Percentiles rank a stretch among this genome's conserved stretches.
phyloP scores from a whole-genome alignment of 129 eudicot species.

The Silybum marianum region DNA sequence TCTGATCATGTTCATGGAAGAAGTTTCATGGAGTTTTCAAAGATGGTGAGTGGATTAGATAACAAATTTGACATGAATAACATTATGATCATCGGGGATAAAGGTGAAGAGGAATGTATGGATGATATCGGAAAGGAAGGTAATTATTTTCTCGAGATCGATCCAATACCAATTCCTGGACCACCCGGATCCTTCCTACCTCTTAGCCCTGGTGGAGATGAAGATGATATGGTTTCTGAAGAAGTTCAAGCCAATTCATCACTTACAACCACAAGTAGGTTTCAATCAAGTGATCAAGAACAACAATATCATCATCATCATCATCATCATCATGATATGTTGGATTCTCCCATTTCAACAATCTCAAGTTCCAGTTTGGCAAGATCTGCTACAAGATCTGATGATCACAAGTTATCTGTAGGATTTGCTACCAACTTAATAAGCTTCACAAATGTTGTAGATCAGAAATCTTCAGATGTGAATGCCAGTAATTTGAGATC shows the following conservation, averaged over 20 bases:
- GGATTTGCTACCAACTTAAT: neutral
- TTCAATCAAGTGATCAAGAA: slow-evolving; percentile 53
- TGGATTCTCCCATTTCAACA: slow-evolving; percentile 65
- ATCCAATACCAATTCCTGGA: slow-evolving; percentile 77
- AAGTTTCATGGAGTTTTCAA: slow-evolving; percentile 29
- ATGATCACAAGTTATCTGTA: slow-evolving; percentile 23
- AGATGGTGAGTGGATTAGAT: slow-evolving; percentile 19
- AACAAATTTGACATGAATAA: slow-evolving; percentile 38
- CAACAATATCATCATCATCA: slow-evolving; percentile 51
- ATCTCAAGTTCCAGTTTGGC: slow-evolving; percentile 52
- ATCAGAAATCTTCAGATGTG: slow-evolving; percentile 27
- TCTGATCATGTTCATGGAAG: slow-evolving; percentile 26
- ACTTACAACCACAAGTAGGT: slow-evolving; percentile 49
- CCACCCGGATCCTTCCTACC: slow-evolving; percentile 95
- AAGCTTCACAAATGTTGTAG: neutral
- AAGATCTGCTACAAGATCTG: slow-evolving; percentile 38
- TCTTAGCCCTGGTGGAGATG: slow-evolving; percentile 73
- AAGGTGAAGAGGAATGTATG: neutral
- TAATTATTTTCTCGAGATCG: slow-evolving; percentile 53
- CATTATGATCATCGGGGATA: slow-evolving; percentile 9
- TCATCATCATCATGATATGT: slow-evolving; percentile 29
- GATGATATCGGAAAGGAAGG: slow-evolving; percentile 28
- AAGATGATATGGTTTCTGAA: slow-evolving; percentile 62
- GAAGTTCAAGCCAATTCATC: slow-evolving; percentile 65
- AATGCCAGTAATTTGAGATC: slow-evolving; percentile 23